A percentile compares a stretch with the other conserved stretches of the same genome.
Evolutionary conservation across 352 stramenopile genomes (phyloP).

Genomic region (Pythium monospermum): DNA sequence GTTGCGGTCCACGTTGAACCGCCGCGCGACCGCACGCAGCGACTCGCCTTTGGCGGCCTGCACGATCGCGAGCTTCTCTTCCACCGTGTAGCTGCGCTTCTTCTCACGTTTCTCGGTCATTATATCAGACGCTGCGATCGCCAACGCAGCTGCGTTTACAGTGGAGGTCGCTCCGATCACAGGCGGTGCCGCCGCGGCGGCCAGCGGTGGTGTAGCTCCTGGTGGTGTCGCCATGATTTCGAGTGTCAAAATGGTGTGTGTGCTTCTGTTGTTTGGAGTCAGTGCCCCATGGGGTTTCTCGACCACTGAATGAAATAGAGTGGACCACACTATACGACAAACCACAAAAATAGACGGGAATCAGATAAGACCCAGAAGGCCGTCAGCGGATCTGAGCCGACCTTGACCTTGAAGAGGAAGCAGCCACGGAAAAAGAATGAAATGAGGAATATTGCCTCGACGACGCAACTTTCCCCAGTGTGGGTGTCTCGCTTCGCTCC

Average conservation of each 20-base stretch:
- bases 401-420: too few species aligned
- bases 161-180: not conserved
- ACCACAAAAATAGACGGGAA: not conserved
- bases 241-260: not conserved
- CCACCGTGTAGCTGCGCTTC: conserved; percentile 74
- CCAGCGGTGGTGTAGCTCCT: not conserved
- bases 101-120: conserved; percentile 28
- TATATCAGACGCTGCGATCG: conserved; percentile 1
- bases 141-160: conserved; percentile 1
- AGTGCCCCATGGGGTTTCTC: conserved; percentile 21
- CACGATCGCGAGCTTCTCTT: conserved; percentile 66
- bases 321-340: conserved; percentile 11
- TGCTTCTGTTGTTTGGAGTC: conserved; percentile 12
- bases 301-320: conserved; percentile 6
- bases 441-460: too few species aligned
- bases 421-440: too few species aligned
- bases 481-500: too few species aligned
- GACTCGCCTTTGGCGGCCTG: conserved; percentile 47
- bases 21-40: conserved; percentile 45
- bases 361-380: conserved; percentile 7
- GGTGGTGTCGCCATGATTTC: not conserved
- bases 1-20: conserved; percentile 71
- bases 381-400: too few species aligned
- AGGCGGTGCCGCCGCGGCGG: not conserved
- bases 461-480: too few species aligned